Percentiles rank a stretch among this genome's conserved stretches.
Evolutionary conservation across 768 basidiomycete species (phyloP).

Genomic region (Naganishia kalamii): DNA sequence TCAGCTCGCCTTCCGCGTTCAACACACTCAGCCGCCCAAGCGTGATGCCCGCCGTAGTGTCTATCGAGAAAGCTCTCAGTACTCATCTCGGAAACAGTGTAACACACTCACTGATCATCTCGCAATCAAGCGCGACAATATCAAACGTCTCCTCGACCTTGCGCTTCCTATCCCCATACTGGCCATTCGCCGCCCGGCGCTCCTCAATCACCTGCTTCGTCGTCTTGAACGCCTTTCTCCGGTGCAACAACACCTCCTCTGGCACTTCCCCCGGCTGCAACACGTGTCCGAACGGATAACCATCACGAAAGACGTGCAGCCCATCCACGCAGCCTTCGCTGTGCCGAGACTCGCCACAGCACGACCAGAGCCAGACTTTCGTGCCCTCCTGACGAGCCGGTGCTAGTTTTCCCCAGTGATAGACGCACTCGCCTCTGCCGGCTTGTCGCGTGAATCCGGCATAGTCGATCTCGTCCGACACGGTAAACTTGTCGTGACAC

Average conservation of each 20-base stretch:
- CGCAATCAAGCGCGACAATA: constrained; percentile 86
- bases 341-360: constrained; percentile 36
- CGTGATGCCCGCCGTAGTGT: constrained; percentile 85
- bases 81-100: too few species aligned
- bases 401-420: constrained; percentile 74
- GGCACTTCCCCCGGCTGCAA: constrained; percentile 28
- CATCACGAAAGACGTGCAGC: constrained; percentile 86
- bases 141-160: constrained; percentile 50
- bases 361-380: constrained; percentile 52
- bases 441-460: constrained; percentile 46
- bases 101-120: constrained; percentile 64
- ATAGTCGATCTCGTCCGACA: constrained; percentile 52
- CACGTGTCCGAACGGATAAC: constrained; percentile 49
- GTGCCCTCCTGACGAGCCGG: constrained; percentile 62
- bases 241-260: constrained; percentile 33
- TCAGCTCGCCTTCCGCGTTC: constrained; percentile 62
- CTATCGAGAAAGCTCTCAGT: constrained; percentile 21
- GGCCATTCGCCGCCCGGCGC: not conserved
- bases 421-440: constrained; percentile 60
- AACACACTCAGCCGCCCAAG: constrained; percentile 86
- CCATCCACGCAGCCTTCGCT: constrained; percentile 37
- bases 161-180: constrained; percentile 10
- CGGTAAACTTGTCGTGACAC: constrained; percentile 64
- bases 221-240: constrained; percentile 33
- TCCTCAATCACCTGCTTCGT: constrained; percentile 28